Conservation (phyloP, 768 basidiomycete genomes). For the Candolleomyces efflorescens region DNA sequence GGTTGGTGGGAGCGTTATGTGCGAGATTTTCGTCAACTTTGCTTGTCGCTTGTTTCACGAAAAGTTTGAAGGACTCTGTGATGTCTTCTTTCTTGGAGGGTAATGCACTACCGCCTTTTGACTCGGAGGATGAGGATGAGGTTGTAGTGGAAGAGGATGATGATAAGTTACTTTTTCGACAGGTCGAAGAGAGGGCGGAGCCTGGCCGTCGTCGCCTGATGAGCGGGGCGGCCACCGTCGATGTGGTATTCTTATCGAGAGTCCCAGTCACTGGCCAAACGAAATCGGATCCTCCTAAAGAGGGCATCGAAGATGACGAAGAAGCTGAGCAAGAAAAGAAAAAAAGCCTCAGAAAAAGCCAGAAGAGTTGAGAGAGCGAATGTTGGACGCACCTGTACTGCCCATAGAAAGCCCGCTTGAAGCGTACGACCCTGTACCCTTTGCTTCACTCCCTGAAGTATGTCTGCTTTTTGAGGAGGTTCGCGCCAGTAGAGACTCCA, state of each 20-base stretch:
- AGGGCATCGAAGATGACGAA: too few species aligned
- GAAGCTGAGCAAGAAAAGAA: too few species aligned
- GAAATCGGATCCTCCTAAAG: not conserved
- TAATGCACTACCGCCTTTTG: not conserved
- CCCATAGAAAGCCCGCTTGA: not conserved
- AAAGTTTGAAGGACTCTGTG: not conserved
- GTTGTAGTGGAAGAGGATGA: not conserved
- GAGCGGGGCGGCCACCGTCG: not conserved
- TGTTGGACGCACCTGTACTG: not conserved
- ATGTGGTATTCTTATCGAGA: not conserved
- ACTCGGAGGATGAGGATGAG: not conserved
- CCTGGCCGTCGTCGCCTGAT: not conserved
- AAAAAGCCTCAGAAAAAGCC: too few species aligned
- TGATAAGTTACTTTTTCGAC: not conserved
- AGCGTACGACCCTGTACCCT: not conserved
- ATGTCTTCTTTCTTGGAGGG: not conserved
- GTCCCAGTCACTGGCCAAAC: not conserved
- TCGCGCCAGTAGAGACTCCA: not conserved
- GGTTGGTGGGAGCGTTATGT: not conserved
- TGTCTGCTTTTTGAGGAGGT: not conserved
- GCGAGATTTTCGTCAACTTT: not conserved
- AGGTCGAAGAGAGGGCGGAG: not conserved
- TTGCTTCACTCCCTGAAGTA: not conserved
- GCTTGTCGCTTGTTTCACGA: not conserved
- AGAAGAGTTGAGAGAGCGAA: not conserved